Base-by-base conservation (phyloP, 306 rosid species). In the Herpetospermum pedunculosum region DNA sequence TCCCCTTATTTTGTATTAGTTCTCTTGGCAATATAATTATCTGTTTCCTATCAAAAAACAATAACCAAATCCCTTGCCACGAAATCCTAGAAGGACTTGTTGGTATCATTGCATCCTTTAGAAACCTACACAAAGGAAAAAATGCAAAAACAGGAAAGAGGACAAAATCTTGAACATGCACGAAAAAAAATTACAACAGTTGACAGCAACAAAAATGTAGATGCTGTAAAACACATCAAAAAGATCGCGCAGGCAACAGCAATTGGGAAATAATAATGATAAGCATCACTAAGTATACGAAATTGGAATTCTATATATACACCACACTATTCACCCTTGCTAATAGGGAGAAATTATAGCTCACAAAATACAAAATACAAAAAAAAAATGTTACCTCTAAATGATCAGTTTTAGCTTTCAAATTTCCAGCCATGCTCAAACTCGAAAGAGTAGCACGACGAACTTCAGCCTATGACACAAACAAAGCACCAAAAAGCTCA, bases 401-500 rank as follows among this genome's bases (percentile, higher is more conserved):
- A 83, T 76, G 84, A 78, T 72, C 84, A 3, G 63, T 81, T 68
- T 84, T 81, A 52, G 78, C 73, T 72, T 84, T 80, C 84, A 85
- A 47, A 58, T 84, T 64, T 48, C 82, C 84, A 35, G 88, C 84
- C 14, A 77, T 74, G 83, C 81, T 88, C 70, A 91, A 79, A 59
- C 80, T 84, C 64, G 79, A 86, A 68, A 93, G 84, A 23, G 84
- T 38, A 68, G 87, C 85, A 47, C 97, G 76, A 50, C 96, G 92
- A 59, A 90, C 87, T 60, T 84, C 94, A 83, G 98, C 96, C 98
- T 93, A 80, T 30, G 69, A 54, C 69, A 80, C 55, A 75, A 58
- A 35, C 72, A 63, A 75, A 69, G n/a, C 15, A 34, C 44, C 30
- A 37, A 5, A 64, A 38, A 12, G 13, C 47, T 37, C 5, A 38